Conservation (phyloP, 768 basidiomycete genomes). For the Mycena latifolia region DNA sequence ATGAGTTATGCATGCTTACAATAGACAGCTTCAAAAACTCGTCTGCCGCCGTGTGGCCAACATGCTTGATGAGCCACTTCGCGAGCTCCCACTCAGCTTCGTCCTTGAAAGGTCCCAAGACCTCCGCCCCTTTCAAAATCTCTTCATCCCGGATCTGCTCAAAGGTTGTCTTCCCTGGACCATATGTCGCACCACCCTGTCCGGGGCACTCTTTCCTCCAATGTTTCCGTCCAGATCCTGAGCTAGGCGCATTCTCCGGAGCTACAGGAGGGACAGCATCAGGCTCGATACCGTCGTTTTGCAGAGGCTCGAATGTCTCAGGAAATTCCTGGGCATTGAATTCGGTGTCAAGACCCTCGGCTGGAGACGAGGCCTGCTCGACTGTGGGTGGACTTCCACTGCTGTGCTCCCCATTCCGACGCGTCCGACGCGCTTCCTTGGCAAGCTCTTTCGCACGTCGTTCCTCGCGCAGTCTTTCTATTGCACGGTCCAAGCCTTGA, state of each 20-base stretch:
- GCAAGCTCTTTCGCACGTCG: too few relatives aligned
- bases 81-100: slow-evolving; percentile 48
- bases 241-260: not conserved
- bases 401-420: too few relatives aligned
- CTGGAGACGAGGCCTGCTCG: too few relatives aligned
- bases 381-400: too few relatives aligned
- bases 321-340: too few relatives aligned
- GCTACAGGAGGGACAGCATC: too few relatives aligned
- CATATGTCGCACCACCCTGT: not conserved
- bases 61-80: slow-evolving; percentile 45
- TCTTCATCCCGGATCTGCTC: slow-evolving; percentile 25
- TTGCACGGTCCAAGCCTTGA: not conserved
- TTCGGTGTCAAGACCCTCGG: too few relatives aligned
- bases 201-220: too few relatives aligned
- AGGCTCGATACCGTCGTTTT: too few relatives aligned
- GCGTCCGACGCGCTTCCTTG: too few relatives aligned
- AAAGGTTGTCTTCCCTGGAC: slow-evolving; percentile 15
- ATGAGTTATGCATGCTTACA: not conserved
- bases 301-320: too few relatives aligned
- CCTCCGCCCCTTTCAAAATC: slow-evolving; percentile 25
- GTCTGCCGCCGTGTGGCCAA: slow-evolving; percentile 44
- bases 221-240: not conserved
- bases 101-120: slow-evolving; percentile 42
- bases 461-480: too few relatives aligned
- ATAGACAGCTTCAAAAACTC: slow-evolving; percentile 29